Percentiles rank a stretch among this genome's conserved stretches.
These are phyloP conservation scores for Cystobasidium pallidum DNA, from an alignment of 1,284 basidiomycete species.

Conservation along the genomic window DNA sequence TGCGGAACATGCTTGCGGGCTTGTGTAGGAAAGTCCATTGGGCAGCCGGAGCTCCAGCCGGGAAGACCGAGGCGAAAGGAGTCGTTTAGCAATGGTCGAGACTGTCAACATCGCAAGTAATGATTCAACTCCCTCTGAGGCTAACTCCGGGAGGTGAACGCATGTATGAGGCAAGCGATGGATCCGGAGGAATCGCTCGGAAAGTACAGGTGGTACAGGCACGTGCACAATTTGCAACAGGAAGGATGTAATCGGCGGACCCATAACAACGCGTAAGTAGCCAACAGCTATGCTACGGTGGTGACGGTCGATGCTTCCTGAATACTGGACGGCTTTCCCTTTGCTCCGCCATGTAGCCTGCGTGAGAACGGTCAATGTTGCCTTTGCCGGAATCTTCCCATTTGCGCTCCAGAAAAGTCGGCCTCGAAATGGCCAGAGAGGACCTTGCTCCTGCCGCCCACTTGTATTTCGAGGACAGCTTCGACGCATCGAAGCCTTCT, in stretches of 20 bases:
- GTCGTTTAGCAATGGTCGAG: background rate
- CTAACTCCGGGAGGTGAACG: background rate
- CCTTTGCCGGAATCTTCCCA: background rate
- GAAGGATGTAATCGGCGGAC: no score
- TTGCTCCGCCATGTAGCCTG: background rate
- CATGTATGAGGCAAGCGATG: background rate
- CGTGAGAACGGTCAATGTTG: background rate
- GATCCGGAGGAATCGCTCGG: background rate
- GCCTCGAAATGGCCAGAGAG: background rate
- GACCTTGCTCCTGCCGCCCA: constrained; percentile 16
- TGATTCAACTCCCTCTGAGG: no score
- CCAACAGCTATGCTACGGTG: no score
- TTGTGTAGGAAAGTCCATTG: constrained; percentile 1
- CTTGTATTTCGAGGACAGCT: constrained; percentile 17
- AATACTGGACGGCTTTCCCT: background rate
- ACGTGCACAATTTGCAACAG: background rate
- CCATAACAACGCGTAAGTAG: no score
- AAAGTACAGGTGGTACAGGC: background rate
- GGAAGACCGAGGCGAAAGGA: background rate
- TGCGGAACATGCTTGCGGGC: background rate
- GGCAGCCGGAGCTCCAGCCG: background rate
- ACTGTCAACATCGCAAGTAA: background rate
- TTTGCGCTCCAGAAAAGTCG: background rate
- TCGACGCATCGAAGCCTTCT: constrained; percentile 25
- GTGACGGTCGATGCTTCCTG: background rate